Evolutionary conservation across 2,329 filamentous ascomycete species (phyloP).

Genomic region (Sclerotinia borealis): DNA sequence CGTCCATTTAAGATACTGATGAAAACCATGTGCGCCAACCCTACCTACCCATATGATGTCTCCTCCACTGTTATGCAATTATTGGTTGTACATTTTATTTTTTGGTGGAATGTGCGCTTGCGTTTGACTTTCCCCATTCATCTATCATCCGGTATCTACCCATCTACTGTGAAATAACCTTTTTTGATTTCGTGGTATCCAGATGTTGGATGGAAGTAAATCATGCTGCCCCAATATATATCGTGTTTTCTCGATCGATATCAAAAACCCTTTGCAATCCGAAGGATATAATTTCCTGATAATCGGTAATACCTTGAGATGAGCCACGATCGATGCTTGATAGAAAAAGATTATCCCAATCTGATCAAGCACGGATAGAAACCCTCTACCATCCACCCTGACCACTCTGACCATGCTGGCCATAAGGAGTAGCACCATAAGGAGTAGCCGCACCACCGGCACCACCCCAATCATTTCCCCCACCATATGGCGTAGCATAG

Average conservation of each 20-base stretch:
- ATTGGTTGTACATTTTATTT: conserved; percentile 1
- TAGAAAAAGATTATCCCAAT: not conserved
- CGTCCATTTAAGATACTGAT: not conserved
- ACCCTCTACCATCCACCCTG: conserved; percentile 23
- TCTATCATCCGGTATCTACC: no score
- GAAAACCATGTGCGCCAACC: not conserved
- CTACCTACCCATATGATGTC: not conserved
- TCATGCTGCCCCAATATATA: not conserved
- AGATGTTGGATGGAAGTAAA: not conserved
- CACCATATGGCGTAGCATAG: conserved; percentile 63
- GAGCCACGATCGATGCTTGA: not conserved
- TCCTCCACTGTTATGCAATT: conserved; percentile 3
- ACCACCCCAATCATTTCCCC: conserved; percentile 61
- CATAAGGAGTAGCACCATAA: conserved; percentile 57
- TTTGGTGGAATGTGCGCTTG: not conserved
- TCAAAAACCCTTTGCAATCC: not conserved
- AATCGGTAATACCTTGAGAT: not conserved
- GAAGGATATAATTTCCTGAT: not conserved
- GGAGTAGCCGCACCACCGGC: conserved; percentile 48
- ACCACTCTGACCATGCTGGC: conserved; percentile 33
- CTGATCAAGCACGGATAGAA: not conserved
- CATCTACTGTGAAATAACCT: no score
- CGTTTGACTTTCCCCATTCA: not conserved
- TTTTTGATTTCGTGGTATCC: not conserved
- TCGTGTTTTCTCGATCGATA: not conserved